Conservation (phyloP, 202 grass and related monocot genomes). For the Thinopyrum obtusiflorum region DNA sequence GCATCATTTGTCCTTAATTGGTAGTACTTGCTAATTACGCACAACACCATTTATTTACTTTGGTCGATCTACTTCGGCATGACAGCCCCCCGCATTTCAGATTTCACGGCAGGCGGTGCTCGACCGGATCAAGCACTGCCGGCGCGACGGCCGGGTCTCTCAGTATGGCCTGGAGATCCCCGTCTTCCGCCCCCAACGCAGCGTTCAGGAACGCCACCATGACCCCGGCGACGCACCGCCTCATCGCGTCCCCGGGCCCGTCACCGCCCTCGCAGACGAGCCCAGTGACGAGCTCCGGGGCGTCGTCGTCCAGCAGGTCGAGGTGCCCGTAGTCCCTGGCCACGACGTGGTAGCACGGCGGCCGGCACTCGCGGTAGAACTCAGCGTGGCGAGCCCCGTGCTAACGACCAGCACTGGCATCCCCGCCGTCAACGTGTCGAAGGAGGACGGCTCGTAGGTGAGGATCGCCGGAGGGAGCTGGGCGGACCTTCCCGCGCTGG, state of each 20-base stretch:
- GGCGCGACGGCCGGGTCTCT: slow-evolving; percentile 36
- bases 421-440: neutral
- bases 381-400: slow-evolving; percentile 51
- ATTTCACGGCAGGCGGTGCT: slow-evolving; percentile 18
- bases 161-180: slow-evolving; percentile 33
- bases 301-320: slow-evolving; percentile 55
- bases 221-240: slow-evolving; percentile 48
- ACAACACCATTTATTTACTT: no score
- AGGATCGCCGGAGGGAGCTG: slow-evolving; percentile 49
- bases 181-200: slow-evolving; percentile 23
- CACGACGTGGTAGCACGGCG: slow-evolving; percentile 61
- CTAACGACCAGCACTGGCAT: slow-evolving; percentile 50
- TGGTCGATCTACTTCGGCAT: no score
- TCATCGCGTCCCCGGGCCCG: no score
- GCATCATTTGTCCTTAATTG: no score
- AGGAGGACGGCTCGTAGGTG: slow-evolving; percentile 53
- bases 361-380: slow-evolving; percentile 53
- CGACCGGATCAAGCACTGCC: slow-evolving; percentile 34
- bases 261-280: no score
- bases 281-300: neutral
- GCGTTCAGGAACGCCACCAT: slow-evolving; percentile 49
- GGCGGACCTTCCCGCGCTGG: neutral
- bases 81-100: no score
- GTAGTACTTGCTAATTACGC: no score
- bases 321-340: slow-evolving; percentile 56